These are phyloP conservation scores for Candida sanyaensis DNA, from an alignment of 1,139 yeast genomes.

Conservation along the genomic window DNA sequence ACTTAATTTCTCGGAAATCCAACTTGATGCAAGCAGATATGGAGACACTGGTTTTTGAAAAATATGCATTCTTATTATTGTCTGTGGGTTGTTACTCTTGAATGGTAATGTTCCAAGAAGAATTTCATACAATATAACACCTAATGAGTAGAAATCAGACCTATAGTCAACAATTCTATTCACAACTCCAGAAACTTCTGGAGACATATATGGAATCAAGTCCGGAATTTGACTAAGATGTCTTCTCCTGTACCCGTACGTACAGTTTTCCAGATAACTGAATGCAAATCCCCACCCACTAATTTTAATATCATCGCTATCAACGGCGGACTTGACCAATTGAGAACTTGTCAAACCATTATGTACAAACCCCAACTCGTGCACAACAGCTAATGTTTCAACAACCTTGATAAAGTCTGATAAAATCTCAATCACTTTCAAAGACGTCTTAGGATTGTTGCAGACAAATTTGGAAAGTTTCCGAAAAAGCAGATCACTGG, in stretches of 20 bases:
- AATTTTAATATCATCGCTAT: conserved; percentile 32
- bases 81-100: conserved; percentile 40
- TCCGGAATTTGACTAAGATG: conserved; percentile 33
- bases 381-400: conserved; percentile 38
- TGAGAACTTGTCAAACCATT: conserved; percentile 47
- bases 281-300: conserved; percentile 57
- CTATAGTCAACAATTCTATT: conserved; percentile 46
- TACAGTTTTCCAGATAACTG: conserved; percentile 46
- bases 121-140: conserved; percentile 52
- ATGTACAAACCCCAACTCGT: conserved; percentile 48
- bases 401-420: conserved; percentile 34
- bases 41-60: conserved; percentile 46
- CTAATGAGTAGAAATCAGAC: conserved; percentile 54
- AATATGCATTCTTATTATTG: conserved; percentile 44
- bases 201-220: conserved; percentile 52
- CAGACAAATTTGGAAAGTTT: conserved; percentile 11
- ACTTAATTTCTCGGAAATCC: conserved; percentile 41
- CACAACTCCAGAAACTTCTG: conserved; percentile 50
- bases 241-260: conserved; percentile 31
- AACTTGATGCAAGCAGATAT: conserved; percentile 27
- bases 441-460: conserved; percentile 21
- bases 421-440: conserved; percentile 32
- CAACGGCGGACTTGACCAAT: conserved; percentile 31
- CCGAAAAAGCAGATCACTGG: conserved; percentile 8
- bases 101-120: conserved; percentile 50